Evolutionary conservation across 2,329 filamentous ascomycete genomes (phyloP).

Genomic region (Aspergillus tamarii): DNA sequence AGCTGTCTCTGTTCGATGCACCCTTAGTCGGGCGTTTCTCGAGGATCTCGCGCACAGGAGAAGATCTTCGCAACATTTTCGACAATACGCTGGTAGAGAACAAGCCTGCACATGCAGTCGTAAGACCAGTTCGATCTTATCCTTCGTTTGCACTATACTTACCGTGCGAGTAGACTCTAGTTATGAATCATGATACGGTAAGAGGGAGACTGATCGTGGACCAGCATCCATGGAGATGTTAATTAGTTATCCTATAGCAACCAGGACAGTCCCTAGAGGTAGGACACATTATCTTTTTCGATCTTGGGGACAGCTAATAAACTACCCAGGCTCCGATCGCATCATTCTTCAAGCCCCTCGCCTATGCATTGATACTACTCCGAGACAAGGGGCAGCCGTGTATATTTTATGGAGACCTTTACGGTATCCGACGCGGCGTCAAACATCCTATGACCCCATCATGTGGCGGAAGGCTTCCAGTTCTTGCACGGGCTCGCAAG

Average conservation of each 20-base stretch:
- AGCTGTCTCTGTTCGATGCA: slow-evolving; percentile 67
- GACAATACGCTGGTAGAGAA: slow-evolving; percentile 60
- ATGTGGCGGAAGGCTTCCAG: slow-evolving; percentile 59
- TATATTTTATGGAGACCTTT: slow-evolving; percentile 72
- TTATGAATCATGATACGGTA: slow-evolving; percentile 72
- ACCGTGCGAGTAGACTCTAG: slow-evolving; percentile 62
- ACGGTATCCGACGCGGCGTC: slow-evolving; percentile 59
- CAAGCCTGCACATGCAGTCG: slow-evolving; percentile 60
- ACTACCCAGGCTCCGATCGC: slow-evolving; percentile 59
- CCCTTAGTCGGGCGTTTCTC: slow-evolving; percentile 72
- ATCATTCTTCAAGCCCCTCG: slow-evolving; percentile 70
- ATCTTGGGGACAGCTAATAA: slow-evolving; percentile 5
- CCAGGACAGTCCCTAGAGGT: slow-evolving; percentile 64
- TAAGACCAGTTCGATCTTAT: slow-evolving; percentile 37
- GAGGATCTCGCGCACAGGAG: slow-evolving; percentile 57
- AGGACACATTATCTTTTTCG: slow-evolving; percentile 9
- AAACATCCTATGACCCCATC: slow-evolving; percentile 57
- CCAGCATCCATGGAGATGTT: background rate
- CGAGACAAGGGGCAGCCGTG: slow-evolving; percentile 65
- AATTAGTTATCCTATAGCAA: slow-evolving; percentile 44
- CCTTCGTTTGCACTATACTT: slow-evolving; percentile 2
- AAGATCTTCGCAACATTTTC: slow-evolving; percentile 67
- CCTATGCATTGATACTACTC: slow-evolving; percentile 72
- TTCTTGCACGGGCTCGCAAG: slow-evolving; percentile 64
- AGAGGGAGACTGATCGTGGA: slow-evolving; percentile 11